phyloP scores from a whole-genome alignment of 2,329 filamentous ascomycete species.

The Hymenoscyphus linearis region DNA sequence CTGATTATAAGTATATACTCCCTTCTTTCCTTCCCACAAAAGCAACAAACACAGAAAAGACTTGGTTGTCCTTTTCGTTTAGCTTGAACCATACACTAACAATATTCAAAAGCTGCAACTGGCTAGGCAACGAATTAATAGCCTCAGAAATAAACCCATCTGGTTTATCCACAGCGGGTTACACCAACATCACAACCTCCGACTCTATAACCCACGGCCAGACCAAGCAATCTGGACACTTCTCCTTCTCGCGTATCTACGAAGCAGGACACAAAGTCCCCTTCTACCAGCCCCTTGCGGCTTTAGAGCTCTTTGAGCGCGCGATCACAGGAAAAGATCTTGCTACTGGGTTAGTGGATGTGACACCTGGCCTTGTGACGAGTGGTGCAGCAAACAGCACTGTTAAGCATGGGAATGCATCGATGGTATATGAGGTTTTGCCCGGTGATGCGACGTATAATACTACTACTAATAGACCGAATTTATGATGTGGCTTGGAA shows the following conservation, averaged over 20 bases:
- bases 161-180: constrained; percentile 56
- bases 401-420: constrained; percentile 26
- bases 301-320: constrained; percentile 47
- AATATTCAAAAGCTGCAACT: constrained; percentile 53
- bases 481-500: constrained; percentile 11
- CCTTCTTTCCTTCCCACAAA: too few species aligned
- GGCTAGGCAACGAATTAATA: constrained; percentile 66
- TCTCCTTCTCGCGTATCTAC: constrained; percentile 60
- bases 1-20: constrained; percentile 37
- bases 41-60: too few species aligned
- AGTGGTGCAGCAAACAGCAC: constrained; percentile 20
- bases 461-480: constrained; percentile 37
- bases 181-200: constrained; percentile 64
- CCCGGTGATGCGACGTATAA: constrained; percentile 43
- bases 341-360: constrained; percentile 46
- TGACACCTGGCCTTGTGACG: constrained; percentile 26
- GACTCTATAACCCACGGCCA: constrained; percentile 58
- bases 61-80: too few species aligned
- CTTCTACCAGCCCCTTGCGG: constrained; percentile 47
- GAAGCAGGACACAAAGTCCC: constrained; percentile 52
- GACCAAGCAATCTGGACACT: constrained; percentile 69
- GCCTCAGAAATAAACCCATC: constrained; percentile 50
- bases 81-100: constrained; percentile 34
- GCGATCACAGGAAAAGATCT: constrained; percentile 45
- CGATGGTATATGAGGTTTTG: constrained; percentile 41